Conservation (phyloP, 1,284 basidiomycete species). For the Malassezia psittaci region DNA sequence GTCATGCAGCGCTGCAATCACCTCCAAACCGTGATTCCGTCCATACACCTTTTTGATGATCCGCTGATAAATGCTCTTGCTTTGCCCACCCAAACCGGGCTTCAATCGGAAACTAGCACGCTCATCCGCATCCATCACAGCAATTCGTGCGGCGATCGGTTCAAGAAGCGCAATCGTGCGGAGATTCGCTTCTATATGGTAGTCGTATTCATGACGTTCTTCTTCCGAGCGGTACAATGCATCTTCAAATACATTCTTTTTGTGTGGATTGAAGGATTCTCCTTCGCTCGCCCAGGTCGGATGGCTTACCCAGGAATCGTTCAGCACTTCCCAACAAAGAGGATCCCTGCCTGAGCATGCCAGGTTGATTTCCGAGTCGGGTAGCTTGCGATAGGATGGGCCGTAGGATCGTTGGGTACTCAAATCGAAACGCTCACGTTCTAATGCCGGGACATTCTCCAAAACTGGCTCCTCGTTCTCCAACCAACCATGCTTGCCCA, state of each 20-base stretch:
- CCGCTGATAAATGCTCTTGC: conserved; percentile 80
- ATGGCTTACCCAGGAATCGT: conserved; percentile 62
- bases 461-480: conserved; percentile 50
- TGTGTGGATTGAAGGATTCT: conserved; percentile 84
- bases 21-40: conserved; percentile 66
- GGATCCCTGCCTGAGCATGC: conserved; percentile 90
- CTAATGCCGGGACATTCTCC: conserved; percentile 49
- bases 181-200: conserved; percentile 81
- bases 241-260: conserved; percentile 95
- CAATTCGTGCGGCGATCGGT: conserved; percentile 74
- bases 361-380: conserved; percentile 71
- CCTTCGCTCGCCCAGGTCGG: conserved; percentile 94
- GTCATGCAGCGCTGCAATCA: conserved; percentile 84
- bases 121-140: conserved; percentile 81
- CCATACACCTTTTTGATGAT: conserved; percentile 94
- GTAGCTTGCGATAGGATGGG: conserved; percentile 84
- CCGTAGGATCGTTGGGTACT: conserved; percentile 54
- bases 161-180: conserved; percentile 88
- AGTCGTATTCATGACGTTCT: conserved; percentile 96
- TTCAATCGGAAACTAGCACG: conserved; percentile 71
- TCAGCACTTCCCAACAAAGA: conserved; percentile 90
- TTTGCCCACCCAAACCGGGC: conserved; percentile 76
- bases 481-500: conserved; percentile 57
- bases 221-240: conserved; percentile 93
- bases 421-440: conserved; percentile 44